Base-by-base conservation (phyloP, 176 grass and related monocot species). In the Tillandsia leiboldiana region DNA sequence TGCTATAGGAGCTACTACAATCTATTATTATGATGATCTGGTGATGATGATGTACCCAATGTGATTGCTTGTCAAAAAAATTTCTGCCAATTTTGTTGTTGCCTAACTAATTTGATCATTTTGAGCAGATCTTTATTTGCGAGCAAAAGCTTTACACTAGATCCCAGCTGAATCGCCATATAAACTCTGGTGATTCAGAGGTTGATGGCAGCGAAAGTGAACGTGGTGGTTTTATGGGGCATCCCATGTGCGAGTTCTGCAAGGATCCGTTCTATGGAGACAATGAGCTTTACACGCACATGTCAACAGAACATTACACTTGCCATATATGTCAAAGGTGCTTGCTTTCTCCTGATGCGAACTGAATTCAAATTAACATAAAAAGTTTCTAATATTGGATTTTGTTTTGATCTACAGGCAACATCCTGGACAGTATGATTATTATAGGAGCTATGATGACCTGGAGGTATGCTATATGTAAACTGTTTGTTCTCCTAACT, bases 151-250 rank as follows among this genome's bases (percentile, higher is more conserved):
- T 99, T 71, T 93, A 99, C 77, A 84, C 84, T 72, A 88, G 82
- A 53, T 10, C 74, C 26, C 87, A 99, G 66, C 74, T 99, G 77
- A 61, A 72, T 73, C 89, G 93, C 51, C 94, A 93, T 79, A 83
- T 77, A 70, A 90, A 82, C 73, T 83, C 84, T 51, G 89, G 89
- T 54, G 94, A 99, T 70, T 88, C 89, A 62, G 94, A 99, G 70
- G 94, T 99, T 26, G 94, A 99, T 90, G 94, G 94, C 49, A 90
- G 79, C 72, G 87, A 99, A 70, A 83, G 86, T 75, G 94, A 97
- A 72, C 89, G 87, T 50, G 82, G 82, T 71, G 94, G 94, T 61
- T 99, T 99, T 79, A 18, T 69, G 47, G 94, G 94, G 59, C 94
- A 99, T 65, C 94, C 94, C 2, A 53, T 73, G 75, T 99, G 89